These are phyloP conservation scores for Spiromastix sp. DNA, from an alignment of 2,329 filamentous ascomycete genomes.

Conservation along the genomic window DNA sequence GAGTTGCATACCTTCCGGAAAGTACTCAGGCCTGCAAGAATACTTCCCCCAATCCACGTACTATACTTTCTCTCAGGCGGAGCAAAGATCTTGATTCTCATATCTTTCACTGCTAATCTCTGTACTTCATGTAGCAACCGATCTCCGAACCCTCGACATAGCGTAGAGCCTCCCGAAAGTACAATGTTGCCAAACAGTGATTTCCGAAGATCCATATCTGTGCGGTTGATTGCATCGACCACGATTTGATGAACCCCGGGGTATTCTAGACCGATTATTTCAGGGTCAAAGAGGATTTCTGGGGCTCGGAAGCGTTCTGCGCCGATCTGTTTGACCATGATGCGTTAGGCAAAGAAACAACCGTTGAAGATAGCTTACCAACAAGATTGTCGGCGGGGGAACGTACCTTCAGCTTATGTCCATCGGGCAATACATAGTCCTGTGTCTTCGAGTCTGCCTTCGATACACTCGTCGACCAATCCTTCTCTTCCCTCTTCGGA, in stretches of 20 bases:
- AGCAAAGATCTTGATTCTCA: constrained; percentile 98
- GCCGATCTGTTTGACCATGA: constrained; percentile 54
- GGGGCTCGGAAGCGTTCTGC: constrained; percentile 90
- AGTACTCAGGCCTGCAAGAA: constrained; percentile 89
- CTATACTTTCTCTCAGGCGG: constrained; percentile 97
- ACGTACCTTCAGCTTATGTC: constrained; percentile 76
- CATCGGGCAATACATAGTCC: constrained; percentile 86
- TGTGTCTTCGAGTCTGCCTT: constrained; percentile 70
- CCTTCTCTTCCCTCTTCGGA: constrained; percentile 89
- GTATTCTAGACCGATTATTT: constrained; percentile 94
- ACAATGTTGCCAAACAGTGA: constrained; percentile 94
- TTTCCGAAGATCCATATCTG: constrained; percentile 91
- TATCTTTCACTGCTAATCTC: constrained; percentile 90
- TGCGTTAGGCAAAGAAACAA: no score
- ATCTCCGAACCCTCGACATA: constrained; percentile 96
- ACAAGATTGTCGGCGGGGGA: not conserved
- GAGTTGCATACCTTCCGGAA: constrained; percentile 74
- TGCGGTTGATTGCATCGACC: constrained; percentile 88
- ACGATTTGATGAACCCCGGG: constrained; percentile 96
- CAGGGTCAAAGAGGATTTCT: constrained; percentile 95
- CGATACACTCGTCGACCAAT: constrained; percentile 64
- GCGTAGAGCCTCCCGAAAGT: constrained; percentile 85
- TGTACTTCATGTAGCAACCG: constrained; percentile 86
- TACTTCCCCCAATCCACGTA: constrained; percentile 97
- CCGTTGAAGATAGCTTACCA: no score